Percentiles rank a stretch among this genome's conserved stretches.
phyloP scores from a whole-genome alignment of 805 yeast species.

The Wickerhamomyces mucosus region DNA sequence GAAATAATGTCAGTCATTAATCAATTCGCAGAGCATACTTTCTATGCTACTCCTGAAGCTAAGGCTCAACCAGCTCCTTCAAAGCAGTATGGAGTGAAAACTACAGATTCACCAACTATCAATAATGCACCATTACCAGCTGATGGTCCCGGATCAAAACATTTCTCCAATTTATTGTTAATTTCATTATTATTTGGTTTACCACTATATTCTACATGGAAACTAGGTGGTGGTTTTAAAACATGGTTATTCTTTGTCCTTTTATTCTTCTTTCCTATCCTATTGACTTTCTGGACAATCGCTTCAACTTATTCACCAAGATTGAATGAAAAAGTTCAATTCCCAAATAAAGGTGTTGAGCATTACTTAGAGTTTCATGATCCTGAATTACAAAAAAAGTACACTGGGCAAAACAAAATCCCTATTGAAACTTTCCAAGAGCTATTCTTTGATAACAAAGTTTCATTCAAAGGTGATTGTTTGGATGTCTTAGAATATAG shows the following conservation, averaged over 20 bases:
- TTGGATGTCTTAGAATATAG: slow-evolving; percentile 77
- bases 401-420: slow-evolving; percentile 65
- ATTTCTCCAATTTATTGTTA: slow-evolving; percentile 56
- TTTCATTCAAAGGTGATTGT: slow-evolving; percentile 79
- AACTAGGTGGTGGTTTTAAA: slow-evolving; percentile 61
- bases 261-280: slow-evolving; percentile 54
- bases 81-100: not conserved
- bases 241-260: slow-evolving; percentile 54
- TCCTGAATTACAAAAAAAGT: slow-evolving; percentile 54
- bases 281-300: slow-evolving; percentile 78
- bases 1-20: not conserved
- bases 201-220: slow-evolving; percentile 55
- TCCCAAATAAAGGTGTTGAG: slow-evolving; percentile 72
- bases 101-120: slow-evolving; percentile 47
- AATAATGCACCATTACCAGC: slow-evolving; percentile 85
- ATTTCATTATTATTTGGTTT: slow-evolving; percentile 39
- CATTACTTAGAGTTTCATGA: slow-evolving; percentile 78
- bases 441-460: slow-evolving; percentile 75
- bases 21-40: not conserved
- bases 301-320: slow-evolving; percentile 74
- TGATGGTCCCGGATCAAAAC: slow-evolving; percentile 80
- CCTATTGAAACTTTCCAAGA: slow-evolving; percentile 93
- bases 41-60: slow-evolving; percentile 1
- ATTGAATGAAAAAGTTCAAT: slow-evolving; percentile 62
- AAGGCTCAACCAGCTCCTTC: not conserved